Base-by-base conservation (phyloP, 164 flowering plant genomes). In the Magnolia changhungtana region DNA sequence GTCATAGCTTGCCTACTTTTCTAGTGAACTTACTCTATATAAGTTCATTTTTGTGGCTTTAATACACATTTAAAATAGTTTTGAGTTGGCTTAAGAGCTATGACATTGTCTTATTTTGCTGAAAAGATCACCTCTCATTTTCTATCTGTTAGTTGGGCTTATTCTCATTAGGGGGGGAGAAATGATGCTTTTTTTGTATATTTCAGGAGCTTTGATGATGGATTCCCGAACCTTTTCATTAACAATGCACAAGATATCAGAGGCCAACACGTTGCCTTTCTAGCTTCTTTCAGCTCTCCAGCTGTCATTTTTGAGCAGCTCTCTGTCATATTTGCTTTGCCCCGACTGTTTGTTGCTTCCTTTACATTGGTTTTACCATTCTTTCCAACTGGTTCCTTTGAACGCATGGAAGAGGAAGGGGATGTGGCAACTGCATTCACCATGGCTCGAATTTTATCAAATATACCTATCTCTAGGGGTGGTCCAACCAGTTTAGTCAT, bases 341-440 rank as follows among this genome's bases (percentile, higher is more conserved):
- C 99, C 0, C 81, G 96, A 74, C 85, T 92, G 27, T 94, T 94
- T 84, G 96, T 88, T 67, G 98, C 97, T 27, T 96, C 98, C 19
- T 96, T 94, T 80, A 85, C 95, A 5, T 80, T 96, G 81, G 99
- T 96, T 1, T 83, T 96, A 80, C 98, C 99, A 49, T 96, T 92
- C 83, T 96, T 96, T 79, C 99, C 98, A 5, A 93, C 99, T 73
- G 99, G 99, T 61, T 92, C 98, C 66, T 96, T 94, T 85, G 99
- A 96, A 82, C 86, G 98, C 55, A 91, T 93, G 94, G 99, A 96
- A 81, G 99, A 96, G 78, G 98, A 96, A 81, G 99, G 98, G 71
- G 98, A 95, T 86, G 98, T 95, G 4, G 98, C 99, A 37, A 96
- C 99, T 78, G 99, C 99, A 55, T 93, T 90, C 80, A 94, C 99